A percentile compares a stretch with the other conserved stretches of the same genome.
Evolutionary conservation across 768 basidiomycete genomes (phyloP).

Genomic region (Mycena indigotica): DNA sequence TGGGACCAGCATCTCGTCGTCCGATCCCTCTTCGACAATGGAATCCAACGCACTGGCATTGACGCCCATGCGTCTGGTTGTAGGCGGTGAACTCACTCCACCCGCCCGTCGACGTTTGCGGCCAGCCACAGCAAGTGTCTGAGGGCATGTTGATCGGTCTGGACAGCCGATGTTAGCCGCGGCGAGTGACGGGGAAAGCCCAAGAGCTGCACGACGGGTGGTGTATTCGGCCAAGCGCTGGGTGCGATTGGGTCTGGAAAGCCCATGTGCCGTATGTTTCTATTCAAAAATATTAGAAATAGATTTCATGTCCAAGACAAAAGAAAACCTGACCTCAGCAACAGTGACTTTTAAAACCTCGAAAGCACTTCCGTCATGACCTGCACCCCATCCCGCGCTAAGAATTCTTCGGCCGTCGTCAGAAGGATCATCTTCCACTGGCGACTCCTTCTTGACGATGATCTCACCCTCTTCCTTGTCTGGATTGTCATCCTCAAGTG

Average conservation of each 20-base stretch:
- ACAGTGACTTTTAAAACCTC: slow-evolving; percentile 69
- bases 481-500: slow-evolving; percentile 22
- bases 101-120: slow-evolving; percentile 46
- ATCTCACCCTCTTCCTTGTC: slow-evolving; percentile 27
- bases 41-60: slow-evolving; percentile 45
- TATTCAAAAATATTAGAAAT: slow-evolving; percentile 36
- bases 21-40: slow-evolving; percentile 40
- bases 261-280: slow-evolving; percentile 50
- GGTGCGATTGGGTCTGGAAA: slow-evolving; percentile 60
- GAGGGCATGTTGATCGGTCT: background rate
- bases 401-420: slow-evolving; percentile 63
- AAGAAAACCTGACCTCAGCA: slow-evolving; percentile 55
- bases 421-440: slow-evolving; percentile 34
- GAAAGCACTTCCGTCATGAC: slow-evolving; percentile 76
- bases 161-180: slow-evolving; percentile 29
- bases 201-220: slow-evolving; percentile 57
- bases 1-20: slow-evolving; percentile 28
- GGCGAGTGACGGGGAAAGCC: slow-evolving; percentile 28
- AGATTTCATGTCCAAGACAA: slow-evolving; percentile 1
- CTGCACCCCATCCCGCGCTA: slow-evolving; percentile 78
- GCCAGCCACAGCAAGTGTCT: slow-evolving; percentile 26
- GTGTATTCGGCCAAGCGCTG: slow-evolving; percentile 72
- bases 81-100: slow-evolving; percentile 31
- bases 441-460: slow-evolving; percentile 13
- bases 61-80: slow-evolving; percentile 22